Evolutionary conservation across 2,329 filamentous ascomycete species (phyloP).

Genomic region (Trichoderma koningii): DNA sequence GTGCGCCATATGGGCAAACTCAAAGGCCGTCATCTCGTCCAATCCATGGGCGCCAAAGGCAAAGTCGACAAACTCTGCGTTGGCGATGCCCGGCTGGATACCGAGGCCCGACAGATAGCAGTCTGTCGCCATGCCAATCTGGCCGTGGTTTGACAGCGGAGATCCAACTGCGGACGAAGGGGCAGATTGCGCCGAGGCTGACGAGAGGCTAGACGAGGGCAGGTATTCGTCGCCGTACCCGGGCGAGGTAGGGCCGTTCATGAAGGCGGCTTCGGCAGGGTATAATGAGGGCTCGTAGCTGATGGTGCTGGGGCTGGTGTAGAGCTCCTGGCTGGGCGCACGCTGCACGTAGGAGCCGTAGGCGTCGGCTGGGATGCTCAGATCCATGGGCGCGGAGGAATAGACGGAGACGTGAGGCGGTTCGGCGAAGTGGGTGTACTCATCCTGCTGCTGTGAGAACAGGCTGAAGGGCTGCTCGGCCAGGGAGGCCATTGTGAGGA

Average conservation of each 20-base stretch:
- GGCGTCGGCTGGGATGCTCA: slow-evolving; percentile 52
- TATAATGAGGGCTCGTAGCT: slow-evolving; percentile 53
- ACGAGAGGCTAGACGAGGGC: slow-evolving; percentile 61
- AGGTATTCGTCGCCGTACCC: slow-evolving; percentile 53
- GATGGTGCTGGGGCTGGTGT: slow-evolving; percentile 36
- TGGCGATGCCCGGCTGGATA: slow-evolving; percentile 65
- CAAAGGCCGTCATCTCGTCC: slow-evolving; percentile 54
- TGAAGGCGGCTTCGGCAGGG: slow-evolving; percentile 47
- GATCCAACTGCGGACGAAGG: slow-evolving; percentile 69
- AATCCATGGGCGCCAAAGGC: slow-evolving; percentile 52
- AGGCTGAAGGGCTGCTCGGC: slow-evolving; percentile 37
- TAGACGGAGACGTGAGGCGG: slow-evolving; percentile 45
- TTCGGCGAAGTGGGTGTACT: slow-evolving; percentile 52
- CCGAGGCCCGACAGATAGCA: slow-evolving; percentile 59
- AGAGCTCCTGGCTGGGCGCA: slow-evolving; percentile 37
- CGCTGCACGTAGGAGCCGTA: slow-evolving; percentile 46
- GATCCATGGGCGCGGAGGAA: slow-evolving; percentile 49
- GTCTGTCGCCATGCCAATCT: slow-evolving; percentile 55
- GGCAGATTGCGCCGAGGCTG: slow-evolving; percentile 62
- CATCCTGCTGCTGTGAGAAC: slow-evolving; percentile 38
- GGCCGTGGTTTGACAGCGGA: slow-evolving; percentile 63
- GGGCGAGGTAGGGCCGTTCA: slow-evolving; percentile 52
- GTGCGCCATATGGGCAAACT: slow-evolving; percentile 43
- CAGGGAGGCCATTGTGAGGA: slow-evolving; percentile 36
- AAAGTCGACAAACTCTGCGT: slow-evolving; percentile 59